A percentile compares a stretch with the other conserved stretches of the same genome.
Evolutionary conservation across 179 eudicot species (phyloP).

Genomic region (Patellifolia procumbens): DNA sequence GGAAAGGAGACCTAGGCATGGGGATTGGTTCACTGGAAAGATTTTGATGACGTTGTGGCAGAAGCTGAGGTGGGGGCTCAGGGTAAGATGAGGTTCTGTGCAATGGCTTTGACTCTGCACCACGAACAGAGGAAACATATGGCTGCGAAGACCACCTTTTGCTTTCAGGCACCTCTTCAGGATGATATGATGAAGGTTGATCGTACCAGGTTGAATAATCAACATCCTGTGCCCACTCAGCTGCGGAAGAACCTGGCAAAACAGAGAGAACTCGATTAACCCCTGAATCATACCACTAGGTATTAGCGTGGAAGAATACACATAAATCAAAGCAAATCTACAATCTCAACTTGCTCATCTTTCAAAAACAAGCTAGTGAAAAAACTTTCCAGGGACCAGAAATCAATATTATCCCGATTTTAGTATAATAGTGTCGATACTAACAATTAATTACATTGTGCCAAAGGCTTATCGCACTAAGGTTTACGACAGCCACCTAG

Average conservation of each 20-base stretch:
- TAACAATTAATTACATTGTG: too few relatives aligned
- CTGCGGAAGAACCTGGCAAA: conserved; percentile 71
- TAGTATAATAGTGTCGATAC: too few relatives aligned
- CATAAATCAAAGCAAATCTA: not conserved
- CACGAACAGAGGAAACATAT: conserved; percentile 41
- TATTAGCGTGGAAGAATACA: not conserved
- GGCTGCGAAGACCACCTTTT: conserved; percentile 76
- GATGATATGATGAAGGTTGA: conserved; percentile 48
- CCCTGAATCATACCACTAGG: not conserved
- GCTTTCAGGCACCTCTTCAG: conserved; percentile 50
- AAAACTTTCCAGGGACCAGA: not conserved
- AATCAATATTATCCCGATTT: too few relatives aligned
- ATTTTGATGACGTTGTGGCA: conserved; percentile 45
- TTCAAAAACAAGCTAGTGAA: not conserved
- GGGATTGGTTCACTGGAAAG: conserved; percentile 74
- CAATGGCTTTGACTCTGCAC: conserved; percentile 51
- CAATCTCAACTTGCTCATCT: not conserved
- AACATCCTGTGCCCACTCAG: conserved; percentile 71
- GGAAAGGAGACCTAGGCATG: conserved; percentile 67
- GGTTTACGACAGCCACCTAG: too few relatives aligned
- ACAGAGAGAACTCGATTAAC: not conserved
- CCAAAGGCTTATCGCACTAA: too few relatives aligned
- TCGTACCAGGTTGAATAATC: conserved; percentile 66
- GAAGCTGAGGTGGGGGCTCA: conserved; percentile 52
- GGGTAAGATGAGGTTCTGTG: conserved; percentile 86